A percentile compares a stretch with the other conserved stretches of the same genome.
Conservation (phyloP, 2,329 filamentous ascomycete genomes). For the Epichloe sylvatica region DNA sequence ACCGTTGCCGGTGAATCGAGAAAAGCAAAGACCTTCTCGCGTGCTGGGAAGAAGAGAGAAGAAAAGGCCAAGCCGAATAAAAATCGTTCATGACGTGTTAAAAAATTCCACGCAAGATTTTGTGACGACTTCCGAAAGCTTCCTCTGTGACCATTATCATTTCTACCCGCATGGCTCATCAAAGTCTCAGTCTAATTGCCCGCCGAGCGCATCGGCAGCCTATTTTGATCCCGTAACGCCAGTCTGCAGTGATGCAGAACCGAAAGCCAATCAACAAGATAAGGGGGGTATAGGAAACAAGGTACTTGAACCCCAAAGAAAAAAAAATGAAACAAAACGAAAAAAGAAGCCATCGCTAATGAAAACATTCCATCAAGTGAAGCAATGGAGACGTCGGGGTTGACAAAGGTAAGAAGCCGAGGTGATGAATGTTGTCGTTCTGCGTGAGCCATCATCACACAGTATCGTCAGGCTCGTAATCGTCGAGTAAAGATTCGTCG, state of each 20-base stretch:
- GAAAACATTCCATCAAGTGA: neutral
- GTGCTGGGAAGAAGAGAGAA: neutral
- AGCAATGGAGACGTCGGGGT: neutral
- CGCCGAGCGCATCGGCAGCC: neutral
- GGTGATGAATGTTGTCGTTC: neutral
- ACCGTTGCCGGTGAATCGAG: neutral
- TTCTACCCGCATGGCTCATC: neutral
- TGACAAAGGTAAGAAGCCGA: slow-evolving; percentile 5
- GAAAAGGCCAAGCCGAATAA: neutral
- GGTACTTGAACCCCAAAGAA: neutral
- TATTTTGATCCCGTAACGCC: neutral
- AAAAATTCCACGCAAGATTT: too few species aligned
- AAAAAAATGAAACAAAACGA: neutral
- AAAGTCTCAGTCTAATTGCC: neutral
- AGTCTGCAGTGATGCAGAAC: neutral
- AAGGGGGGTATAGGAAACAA: neutral
- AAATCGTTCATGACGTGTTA: too few species aligned
- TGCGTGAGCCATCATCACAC: slow-evolving; percentile 12
- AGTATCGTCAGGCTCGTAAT: slow-evolving; percentile 18
- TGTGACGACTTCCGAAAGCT: neutral
- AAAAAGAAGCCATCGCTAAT: neutral
- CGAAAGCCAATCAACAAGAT: neutral
- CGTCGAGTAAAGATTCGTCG: slow-evolving; percentile 16
- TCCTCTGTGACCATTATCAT: neutral
- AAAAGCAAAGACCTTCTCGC: neutral